Conservation (phyloP, 306 rosid genomes). For the Cotoneaster glaucophyllus region DNA sequence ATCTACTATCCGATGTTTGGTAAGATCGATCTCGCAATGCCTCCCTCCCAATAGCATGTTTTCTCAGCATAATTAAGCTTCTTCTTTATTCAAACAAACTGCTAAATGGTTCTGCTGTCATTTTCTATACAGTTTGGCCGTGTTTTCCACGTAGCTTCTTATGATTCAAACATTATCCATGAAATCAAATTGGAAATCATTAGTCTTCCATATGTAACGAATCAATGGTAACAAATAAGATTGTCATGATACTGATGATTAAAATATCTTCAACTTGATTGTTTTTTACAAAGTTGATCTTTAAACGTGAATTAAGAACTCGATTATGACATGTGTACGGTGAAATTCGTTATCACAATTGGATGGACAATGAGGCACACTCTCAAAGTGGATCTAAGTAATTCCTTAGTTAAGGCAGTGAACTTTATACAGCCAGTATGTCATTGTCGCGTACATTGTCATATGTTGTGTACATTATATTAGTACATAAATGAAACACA, state of each 20-base stretch:
- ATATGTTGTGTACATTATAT: too few species aligned
- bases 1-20: slow-evolving; percentile 67
- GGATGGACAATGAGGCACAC: not conserved
- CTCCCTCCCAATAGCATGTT: slow-evolving; percentile 2
- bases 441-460: too few species aligned
- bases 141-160: not conserved
- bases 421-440: too few species aligned
- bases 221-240: not conserved
- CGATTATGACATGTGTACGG: not conserved
- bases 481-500: too few species aligned
- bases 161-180: too few species aligned
- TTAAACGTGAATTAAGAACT: not conserved
- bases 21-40: slow-evolving; percentile 21
- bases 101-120: slow-evolving; percentile 37
- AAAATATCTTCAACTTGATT: not conserved
- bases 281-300: not conserved
- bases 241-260: too few species aligned
- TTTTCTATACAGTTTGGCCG: slow-evolving; percentile 36
- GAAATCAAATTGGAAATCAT: not conserved
- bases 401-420: too few species aligned
- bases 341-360: too few species aligned
- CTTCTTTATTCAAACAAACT: slow-evolving; percentile 7
- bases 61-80: not conserved
- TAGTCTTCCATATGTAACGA: too few species aligned
- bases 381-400: too few species aligned